Evolutionary conservation across 2,329 filamentous ascomycete species (phyloP).

Genomic region (Fusarium citri): DNA sequence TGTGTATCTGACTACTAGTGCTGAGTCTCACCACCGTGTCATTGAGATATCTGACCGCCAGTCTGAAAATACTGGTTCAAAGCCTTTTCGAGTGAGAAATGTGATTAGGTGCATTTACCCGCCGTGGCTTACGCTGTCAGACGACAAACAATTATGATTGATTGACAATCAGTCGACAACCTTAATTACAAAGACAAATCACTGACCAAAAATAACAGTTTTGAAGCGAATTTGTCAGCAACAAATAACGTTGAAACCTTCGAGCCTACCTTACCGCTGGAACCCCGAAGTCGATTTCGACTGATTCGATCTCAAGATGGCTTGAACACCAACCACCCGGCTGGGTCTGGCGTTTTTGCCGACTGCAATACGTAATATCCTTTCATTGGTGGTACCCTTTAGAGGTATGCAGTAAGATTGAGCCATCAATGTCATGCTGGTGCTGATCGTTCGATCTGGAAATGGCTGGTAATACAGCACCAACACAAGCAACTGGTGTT

Average conservation of each 20-base stretch:
- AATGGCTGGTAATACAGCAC: background rate
- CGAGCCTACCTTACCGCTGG: background rate
- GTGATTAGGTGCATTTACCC: background rate
- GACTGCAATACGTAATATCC: background rate
- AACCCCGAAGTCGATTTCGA: background rate
- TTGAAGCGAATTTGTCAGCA: background rate
- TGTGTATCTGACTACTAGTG: background rate
- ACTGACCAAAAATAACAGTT: background rate
- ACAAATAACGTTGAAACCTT: background rate
- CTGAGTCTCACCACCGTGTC: background rate
- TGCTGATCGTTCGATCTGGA: background rate
- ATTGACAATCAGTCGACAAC: background rate
- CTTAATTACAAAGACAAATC: background rate
- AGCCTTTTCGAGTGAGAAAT: background rate
- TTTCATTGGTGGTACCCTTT: background rate
- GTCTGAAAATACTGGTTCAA: fast-evolving
- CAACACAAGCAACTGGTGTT: background rate
- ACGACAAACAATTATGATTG: background rate
- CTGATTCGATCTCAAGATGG: background rate
- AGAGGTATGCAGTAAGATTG: background rate
- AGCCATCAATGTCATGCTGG: background rate
- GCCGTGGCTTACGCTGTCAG: background rate
- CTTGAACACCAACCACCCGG: too few species aligned
- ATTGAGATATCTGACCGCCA: background rate
- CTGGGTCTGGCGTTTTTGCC: background rate